These are phyloP conservation scores for Murraya paniculata DNA, from an alignment of 345 rosid genomes.

Conservation along the genomic window DNA sequence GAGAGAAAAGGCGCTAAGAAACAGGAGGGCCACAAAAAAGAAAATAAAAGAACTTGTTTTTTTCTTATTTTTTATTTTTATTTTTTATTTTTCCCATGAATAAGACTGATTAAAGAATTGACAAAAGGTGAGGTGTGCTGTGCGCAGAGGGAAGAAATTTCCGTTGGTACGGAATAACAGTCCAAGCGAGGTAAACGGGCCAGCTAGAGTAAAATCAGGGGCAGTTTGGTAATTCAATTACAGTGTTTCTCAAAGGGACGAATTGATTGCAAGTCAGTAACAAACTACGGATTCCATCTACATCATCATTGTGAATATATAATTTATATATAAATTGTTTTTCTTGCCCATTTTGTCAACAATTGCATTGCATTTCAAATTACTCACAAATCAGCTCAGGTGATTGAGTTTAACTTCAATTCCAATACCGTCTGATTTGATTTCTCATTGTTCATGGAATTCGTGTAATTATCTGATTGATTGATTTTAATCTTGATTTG, in stretches of 20 bases:
- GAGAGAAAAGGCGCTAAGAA: no score
- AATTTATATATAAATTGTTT: background rate
- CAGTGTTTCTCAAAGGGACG: background rate
- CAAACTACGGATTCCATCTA: background rate
- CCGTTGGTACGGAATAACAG: conserved; percentile 4
- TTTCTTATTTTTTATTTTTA: no score
- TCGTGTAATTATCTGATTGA: background rate
- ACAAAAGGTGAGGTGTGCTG: no score
- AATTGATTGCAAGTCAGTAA: background rate
- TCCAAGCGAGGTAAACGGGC: background rate
- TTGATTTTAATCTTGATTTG: background rate
- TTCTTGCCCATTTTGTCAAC: background rate
- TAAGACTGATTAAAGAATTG: no score
- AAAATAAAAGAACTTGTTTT: no score
- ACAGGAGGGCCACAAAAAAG: no score
- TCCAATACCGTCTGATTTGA: background rate
- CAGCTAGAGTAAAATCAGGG: background rate
- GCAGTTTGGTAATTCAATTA: background rate
- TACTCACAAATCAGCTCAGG: background rate
- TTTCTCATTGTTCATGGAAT: background rate
- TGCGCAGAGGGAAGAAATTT: background rate
- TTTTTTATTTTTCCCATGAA: no score
- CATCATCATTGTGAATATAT: no score
- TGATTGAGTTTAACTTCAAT: background rate
- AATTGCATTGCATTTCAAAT: background rate